A percentile compares a stretch with the other conserved stretches of the same genome.
phyloP scores from a whole-genome alignment of 306 rosid species.

The Inga laurina region DNA sequence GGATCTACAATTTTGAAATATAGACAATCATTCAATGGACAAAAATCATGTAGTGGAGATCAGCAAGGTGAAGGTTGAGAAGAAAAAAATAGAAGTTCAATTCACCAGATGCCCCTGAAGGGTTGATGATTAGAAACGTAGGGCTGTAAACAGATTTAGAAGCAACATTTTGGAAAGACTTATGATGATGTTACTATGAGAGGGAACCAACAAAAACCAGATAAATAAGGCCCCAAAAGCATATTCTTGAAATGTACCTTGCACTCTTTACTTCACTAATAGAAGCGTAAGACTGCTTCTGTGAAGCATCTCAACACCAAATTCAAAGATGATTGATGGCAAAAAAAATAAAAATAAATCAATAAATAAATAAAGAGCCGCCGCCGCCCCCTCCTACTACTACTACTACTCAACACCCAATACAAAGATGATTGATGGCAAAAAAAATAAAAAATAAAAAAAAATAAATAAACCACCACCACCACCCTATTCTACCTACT shows the following conservation, averaged over 20 bases:
- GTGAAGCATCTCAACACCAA: conserved; percentile 3
- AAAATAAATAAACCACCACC: no score
- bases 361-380: no score
- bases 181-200: not conserved
- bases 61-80: not conserved
- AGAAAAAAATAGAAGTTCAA: not conserved
- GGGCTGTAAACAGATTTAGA: not conserved
- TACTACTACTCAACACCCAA: no score
- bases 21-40: conserved; percentile 12
- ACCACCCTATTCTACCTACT: no score
- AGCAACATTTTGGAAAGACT: not conserved
- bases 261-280: not conserved
- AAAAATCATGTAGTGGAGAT: not conserved
- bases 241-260: not conserved
- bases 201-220: not conserved
- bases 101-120: not conserved
- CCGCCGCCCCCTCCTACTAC: no score
- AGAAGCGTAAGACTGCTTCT: not conserved
- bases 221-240: not conserved
- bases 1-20: conserved; percentile 16
- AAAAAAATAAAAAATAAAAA: no score
- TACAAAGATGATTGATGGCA: no score
- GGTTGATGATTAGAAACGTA: not conserved
- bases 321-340: not conserved
- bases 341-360: not conserved